Evolutionary conservation across 176 grass and related monocot species (phyloP), one percentile per base, ranked within the genome.

Genomic region (Cenchrus fungigraminus): DNA sequence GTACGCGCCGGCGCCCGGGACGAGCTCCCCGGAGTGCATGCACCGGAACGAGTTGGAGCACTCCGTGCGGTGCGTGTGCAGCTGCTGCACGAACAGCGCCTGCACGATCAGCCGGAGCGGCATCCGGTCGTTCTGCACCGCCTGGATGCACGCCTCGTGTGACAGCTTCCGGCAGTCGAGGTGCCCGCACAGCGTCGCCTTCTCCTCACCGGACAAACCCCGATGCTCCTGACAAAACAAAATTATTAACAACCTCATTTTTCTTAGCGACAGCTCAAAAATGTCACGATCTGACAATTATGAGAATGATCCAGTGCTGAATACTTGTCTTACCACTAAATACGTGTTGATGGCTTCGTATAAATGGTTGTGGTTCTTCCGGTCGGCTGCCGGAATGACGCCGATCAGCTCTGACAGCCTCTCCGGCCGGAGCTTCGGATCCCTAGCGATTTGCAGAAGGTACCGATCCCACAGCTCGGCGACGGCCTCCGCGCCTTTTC

Each of bases 101-200:
- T 98, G 96, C 50, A 98, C 90, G 76, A 98, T 95, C 14, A 98
- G 65, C 9, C 93, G 93, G 54, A 98, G 89, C 50, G 96, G 96
- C 96, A 98, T 95, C 72, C 89, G 85, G 65, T 95, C 91, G 83
- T 98, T 95, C 72, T 95, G 92, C 76, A 98, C 96, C 7, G 96
- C 96, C 28, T 95, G 83, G 63, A 98, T 85, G 83, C 96, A 94
- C 25, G 84, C 76, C 79, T 92, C 87, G 59, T 94, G 96, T 6
- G 96, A 98, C 66, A 98, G 80, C 76, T 94, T 95, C 73, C 90
- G 91, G 68, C 93, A 95, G 50, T 93, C 88, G 63, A 98, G 77
- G 73, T 90, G 85, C 6, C 75, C 79, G 74, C 91, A 95, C 34
- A 98, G 59, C 49, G 86, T 57, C 52, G 81, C 73, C 83, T 92